phyloP scores from a whole-genome alignment of 495 filamentous ascomycete genomes.

The Hypoxylon lenormandii region DNA sequence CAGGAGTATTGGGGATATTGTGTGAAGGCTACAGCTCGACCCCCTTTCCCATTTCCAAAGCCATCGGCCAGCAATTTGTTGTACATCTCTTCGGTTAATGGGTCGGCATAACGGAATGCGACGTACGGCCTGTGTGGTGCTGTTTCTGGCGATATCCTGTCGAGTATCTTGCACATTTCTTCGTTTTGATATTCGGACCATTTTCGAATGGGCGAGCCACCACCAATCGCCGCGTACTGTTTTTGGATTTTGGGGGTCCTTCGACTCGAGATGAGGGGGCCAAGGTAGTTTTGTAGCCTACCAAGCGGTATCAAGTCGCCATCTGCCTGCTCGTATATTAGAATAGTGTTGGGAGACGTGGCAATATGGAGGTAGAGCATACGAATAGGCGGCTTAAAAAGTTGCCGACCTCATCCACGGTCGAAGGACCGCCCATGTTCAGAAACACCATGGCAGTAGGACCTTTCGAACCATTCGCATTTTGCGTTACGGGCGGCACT shows the following conservation, averaged over 20 bases:
- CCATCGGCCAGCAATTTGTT: constrained; percentile 83
- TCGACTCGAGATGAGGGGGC: constrained; percentile 83
- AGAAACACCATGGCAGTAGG: constrained; percentile 98
- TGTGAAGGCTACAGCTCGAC: constrained; percentile 94
- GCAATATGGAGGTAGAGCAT: constrained; percentile 47
- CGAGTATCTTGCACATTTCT: constrained; percentile 96
- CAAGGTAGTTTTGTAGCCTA: constrained; percentile 88
- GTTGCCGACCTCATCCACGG: constrained; percentile 83
- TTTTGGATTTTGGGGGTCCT: constrained; percentile 95
- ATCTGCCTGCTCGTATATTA: constrained; percentile 73
- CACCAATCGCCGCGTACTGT: constrained; percentile 95
- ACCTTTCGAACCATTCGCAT: constrained; percentile 62
- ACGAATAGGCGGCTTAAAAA: constrained; percentile 97
- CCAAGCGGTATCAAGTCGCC: constrained; percentile 96
- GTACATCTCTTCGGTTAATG: constrained; percentile 95
- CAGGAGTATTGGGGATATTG: constrained; percentile 99
- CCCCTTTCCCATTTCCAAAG: constrained; percentile 85
- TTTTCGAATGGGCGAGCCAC: constrained; percentile 94
- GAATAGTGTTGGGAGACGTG: background rate
- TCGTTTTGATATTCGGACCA: constrained; percentile 94
- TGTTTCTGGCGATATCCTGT: constrained; percentile 87
- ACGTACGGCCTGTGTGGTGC: constrained; percentile 99
- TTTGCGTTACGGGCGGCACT: constrained; percentile 79
- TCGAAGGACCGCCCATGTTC: constrained; percentile 98
- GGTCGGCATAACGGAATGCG: constrained; percentile 95